Conservation (phyloP, 192 early-diverging fungal genomes). For the Pecoramyces ruminantium region DNA sequence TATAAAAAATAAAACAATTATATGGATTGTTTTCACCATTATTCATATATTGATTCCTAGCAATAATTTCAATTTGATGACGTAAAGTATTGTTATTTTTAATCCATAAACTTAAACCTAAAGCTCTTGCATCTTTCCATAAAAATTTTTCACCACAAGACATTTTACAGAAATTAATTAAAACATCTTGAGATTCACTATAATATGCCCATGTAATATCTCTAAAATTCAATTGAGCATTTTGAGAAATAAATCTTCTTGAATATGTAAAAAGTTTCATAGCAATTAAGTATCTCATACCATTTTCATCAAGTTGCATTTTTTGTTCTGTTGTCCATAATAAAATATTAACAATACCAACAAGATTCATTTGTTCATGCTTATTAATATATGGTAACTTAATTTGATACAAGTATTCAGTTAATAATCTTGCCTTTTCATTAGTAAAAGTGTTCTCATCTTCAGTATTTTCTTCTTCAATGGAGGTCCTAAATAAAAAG, state of each 20-base stretch:
- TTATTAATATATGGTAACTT: constrained; percentile 42
- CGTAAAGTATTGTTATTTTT: constrained; percentile 47
- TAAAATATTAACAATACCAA: constrained; percentile 47
- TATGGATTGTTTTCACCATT: constrained; percentile 70
- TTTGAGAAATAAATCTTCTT: constrained; percentile 1
- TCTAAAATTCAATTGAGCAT: constrained; percentile 10
- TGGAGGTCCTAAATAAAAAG: constrained; percentile 2
- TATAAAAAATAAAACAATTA: constrained; percentile 71
- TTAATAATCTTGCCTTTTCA: constrained; percentile 22
- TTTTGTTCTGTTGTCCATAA: constrained; percentile 42
- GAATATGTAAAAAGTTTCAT: constrained; percentile 46
- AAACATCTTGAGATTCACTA: constrained; percentile 73
- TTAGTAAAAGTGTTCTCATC: constrained; percentile 15
- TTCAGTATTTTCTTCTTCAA: constrained; percentile 5
- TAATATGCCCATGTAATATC: constrained; percentile 75
- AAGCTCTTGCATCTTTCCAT: constrained; percentile 63
- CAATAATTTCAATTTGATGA: constrained; percentile 66
- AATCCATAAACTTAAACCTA: constrained; percentile 80
- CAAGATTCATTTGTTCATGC: constrained; percentile 57
- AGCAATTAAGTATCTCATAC: constrained; percentile 60
- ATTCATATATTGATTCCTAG: constrained; percentile 66
- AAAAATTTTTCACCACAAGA: constrained; percentile 36
- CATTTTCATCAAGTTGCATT: constrained; percentile 67
- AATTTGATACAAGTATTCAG: constrained; percentile 30
- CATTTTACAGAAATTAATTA: constrained; percentile 38